Conservation (phyloP, 805 yeast genomes). For the Pichia thaimueangensis region DNA sequence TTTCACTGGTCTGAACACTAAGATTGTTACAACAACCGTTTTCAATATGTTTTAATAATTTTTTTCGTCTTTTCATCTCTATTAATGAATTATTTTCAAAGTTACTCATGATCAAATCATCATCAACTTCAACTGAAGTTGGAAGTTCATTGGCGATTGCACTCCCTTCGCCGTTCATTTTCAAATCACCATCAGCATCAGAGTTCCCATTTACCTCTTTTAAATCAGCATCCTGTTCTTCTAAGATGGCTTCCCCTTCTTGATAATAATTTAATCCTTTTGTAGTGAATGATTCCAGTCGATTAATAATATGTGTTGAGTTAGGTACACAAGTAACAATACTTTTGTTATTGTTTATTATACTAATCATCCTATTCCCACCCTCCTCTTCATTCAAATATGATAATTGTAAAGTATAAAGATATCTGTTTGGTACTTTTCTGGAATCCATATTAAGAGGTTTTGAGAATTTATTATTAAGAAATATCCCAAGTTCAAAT, state of each 20-base stretch:
- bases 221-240: background rate
- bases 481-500: constrained; percentile 59
- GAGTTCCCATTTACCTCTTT: background rate
- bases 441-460: constrained; percentile 33
- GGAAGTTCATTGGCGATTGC: background rate
- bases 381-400: constrained; percentile 30
- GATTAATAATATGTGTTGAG: constrained; percentile 12
- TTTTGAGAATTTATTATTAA: constrained; percentile 51
- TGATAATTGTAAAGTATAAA: constrained; percentile 46
- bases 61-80: constrained; percentile 20
- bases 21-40: constrained; percentile 49
- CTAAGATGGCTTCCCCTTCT: background rate
- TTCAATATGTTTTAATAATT: constrained; percentile 22
- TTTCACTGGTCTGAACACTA: constrained; percentile 32
- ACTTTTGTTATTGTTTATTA: constrained; percentile 40
- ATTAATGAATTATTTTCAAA: constrained; percentile 20
- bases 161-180: constrained; percentile 3
- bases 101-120: constrained; percentile 17
- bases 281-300: constrained; percentile 11
- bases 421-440: constrained; percentile 36
- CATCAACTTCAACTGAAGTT: constrained; percentile 11
- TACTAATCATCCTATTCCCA: constrained; percentile 38
- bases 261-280: constrained; percentile 5
- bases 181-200: constrained; percentile 10
- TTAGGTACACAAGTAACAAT: constrained; percentile 28